Conservation (phyloP, 257 asterid species). For the Forsythia suspensa region DNA sequence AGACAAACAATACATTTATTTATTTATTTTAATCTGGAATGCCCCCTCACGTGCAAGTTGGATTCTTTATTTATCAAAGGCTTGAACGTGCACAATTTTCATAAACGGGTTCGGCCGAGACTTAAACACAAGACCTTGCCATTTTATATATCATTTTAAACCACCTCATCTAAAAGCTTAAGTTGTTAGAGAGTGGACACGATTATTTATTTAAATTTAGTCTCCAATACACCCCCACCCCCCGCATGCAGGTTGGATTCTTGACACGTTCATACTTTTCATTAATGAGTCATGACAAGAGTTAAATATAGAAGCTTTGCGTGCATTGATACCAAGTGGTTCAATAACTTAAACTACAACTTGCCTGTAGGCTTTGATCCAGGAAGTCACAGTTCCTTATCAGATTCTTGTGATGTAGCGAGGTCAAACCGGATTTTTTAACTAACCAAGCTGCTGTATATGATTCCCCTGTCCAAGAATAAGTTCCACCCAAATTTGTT, state of each 20-base stretch:
- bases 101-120: neutral
- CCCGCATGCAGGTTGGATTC: neutral
- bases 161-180: neutral
- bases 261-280: neutral
- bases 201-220: neutral
- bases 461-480: slow-evolving; percentile 85
- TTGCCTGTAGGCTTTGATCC: slow-evolving; percentile 68
- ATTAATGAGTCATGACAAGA: neutral
- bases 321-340: neutral
- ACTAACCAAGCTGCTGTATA: slow-evolving; percentile 78
- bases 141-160: neutral
- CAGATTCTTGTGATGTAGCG: slow-evolving; percentile 60
- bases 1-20: neutral
- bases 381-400: slow-evolving; percentile 69
- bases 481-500: slow-evolving; percentile 84
- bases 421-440: slow-evolving; percentile 69
- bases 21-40: neutral
- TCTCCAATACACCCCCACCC: neutral
- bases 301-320: neutral
- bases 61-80: neutral
- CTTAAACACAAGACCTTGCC: neutral
- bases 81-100: neutral
- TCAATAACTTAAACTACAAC: neutral
- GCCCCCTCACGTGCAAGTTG: neutral
- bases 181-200: neutral